Percentiles rank a stretch among this genome's conserved stretches.
Conservation (phyloP, 2,329 filamentous ascomycete species). For the Penicillium digitatum region DNA sequence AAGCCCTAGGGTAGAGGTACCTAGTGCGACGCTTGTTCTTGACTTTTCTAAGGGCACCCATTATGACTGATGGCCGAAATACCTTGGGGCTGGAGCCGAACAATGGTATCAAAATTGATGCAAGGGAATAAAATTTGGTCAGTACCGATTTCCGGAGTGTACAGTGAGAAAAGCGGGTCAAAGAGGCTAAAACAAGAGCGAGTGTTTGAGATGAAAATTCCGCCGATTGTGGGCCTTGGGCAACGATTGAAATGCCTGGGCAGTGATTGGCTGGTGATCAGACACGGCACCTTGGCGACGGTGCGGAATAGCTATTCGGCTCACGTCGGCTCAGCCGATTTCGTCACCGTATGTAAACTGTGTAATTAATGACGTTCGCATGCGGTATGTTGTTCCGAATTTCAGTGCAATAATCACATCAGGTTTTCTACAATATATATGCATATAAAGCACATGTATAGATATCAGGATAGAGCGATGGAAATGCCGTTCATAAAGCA, state of each 20-base stretch:
- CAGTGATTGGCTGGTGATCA: conserved; percentile 27
- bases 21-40: conserved; percentile 71
- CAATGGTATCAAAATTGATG: conserved; percentile 15
- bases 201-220: conserved; percentile 26
- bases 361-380: conserved; percentile 26
- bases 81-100: conserved; percentile 15
- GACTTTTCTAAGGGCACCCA: conserved; percentile 64
- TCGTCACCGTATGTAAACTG: conserved; percentile 24
- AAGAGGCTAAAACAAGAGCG: conserved; percentile 5
- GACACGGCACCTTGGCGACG: conserved; percentile 12
- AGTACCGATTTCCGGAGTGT: conserved; percentile 39
- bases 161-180: conserved; percentile 29
- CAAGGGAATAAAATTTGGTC: conserved; percentile 22
- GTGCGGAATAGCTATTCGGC: conserved; percentile 30
- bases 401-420: not conserved
- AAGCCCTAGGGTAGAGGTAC: conserved; percentile 39
- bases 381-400: conserved; percentile 5
- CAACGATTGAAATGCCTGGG: conserved; percentile 25
- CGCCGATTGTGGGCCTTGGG: conserved; percentile 24
- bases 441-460: not conserved
- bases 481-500: not conserved
- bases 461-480: not conserved
- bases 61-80: conserved; percentile 38
- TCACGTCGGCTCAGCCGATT: conserved; percentile 36
- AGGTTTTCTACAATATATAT: no score